These are phyloP conservation scores for Strigomonas culicis DNA, from an alignment of 208 protist species.

Conservation along the genomic window DNA sequence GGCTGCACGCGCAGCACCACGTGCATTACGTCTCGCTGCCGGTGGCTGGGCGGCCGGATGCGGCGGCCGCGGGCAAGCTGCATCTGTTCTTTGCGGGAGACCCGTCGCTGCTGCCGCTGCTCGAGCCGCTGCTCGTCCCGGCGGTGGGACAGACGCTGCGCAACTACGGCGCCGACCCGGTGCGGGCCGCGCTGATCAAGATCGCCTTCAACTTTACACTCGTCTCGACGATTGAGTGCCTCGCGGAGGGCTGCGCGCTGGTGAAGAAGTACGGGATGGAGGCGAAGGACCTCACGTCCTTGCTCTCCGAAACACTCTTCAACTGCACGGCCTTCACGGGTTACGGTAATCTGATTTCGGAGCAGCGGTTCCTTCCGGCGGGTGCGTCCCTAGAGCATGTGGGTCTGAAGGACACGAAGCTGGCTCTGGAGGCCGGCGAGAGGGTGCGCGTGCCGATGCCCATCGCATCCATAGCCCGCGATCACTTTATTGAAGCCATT, in stretches of 20 bases:
- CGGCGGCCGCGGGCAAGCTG: constrained; percentile 23
- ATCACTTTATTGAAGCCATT: constrained; percentile 22
- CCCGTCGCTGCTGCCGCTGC: neutral
- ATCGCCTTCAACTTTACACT: constrained; percentile 39
- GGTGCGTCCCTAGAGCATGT: constrained; percentile 23
- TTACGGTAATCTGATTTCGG: constrained; percentile 25
- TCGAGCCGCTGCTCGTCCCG: constrained; percentile 25
- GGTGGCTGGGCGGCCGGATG: constrained; percentile 25
- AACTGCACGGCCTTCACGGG: constrained; percentile 23
- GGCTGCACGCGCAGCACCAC: constrained; percentile 10
- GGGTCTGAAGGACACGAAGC: constrained; percentile 24
- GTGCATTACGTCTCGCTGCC: constrained; percentile 24
- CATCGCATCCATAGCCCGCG: constrained; percentile 20
- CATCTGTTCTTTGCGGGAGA: constrained; percentile 23
- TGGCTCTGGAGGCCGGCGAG: constrained; percentile 26
- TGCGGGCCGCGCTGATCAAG: constrained; percentile 28
- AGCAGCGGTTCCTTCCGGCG: constrained; percentile 17
- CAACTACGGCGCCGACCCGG: constrained; percentile 21
- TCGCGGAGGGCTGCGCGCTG: constrained; percentile 22
- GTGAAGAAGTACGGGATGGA: constrained; percentile 27
- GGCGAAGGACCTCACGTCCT: constrained; percentile 17
- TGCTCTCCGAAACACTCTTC: constrained; percentile 24
- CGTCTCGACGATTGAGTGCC: constrained; percentile 19
- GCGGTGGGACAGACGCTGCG: constrained; percentile 20
- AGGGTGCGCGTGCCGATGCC: constrained; percentile 23